Evolutionary conservation across 2,329 filamentous ascomycete genomes (phyloP), one percentile per base, ranked within the genome.

Genomic region (Trichoderma citrinoviride): DNA sequence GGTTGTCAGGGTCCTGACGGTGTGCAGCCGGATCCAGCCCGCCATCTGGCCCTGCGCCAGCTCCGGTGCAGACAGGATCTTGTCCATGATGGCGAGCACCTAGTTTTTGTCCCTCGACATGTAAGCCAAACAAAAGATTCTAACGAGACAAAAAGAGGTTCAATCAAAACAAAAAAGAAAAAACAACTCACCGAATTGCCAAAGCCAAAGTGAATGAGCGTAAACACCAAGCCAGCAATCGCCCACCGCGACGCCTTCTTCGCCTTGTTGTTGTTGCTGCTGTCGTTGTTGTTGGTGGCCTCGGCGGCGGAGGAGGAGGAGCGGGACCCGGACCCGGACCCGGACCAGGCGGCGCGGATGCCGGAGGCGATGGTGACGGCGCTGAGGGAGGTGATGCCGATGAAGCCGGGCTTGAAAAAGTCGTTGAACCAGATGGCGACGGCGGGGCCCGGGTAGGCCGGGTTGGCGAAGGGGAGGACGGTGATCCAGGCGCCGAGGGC

Each of bases 391-490:
- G 67, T 66, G 37, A 68, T 65, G 3, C 49, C 60, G 44, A 68
- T 66, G 37, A 68, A 66, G 3, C 67, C 67, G 3, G 67, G 67
- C 54, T 60, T 67, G 50, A 68, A 68, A 23, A 68, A 68, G 40
- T 46, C 67, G 23, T 46, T 61, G 63, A 67, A 68, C 67, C 67
- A 68, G 14, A 57, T 15, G 17, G 66, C 67, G 12, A 68, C 55
- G 15, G 67, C 67, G 2, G 66, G 67, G 1, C 67, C 67, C 5
- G 66, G 64, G 49, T 67, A 68, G 7, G 40, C 43, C 4, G 23
- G 23, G 40, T 68, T 57, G 15, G 40, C 23, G 29, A 68, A 68
- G 1, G 67, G 63, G 17, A 67, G 47, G 0, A 66, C 67, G 17
- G 64, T 64, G 27, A 68, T 52, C 54, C 66, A 68, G 17, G 65